Conservation (phyloP, 2,329 filamentous ascomycete species). For the Aspergillus hortae region DNA sequence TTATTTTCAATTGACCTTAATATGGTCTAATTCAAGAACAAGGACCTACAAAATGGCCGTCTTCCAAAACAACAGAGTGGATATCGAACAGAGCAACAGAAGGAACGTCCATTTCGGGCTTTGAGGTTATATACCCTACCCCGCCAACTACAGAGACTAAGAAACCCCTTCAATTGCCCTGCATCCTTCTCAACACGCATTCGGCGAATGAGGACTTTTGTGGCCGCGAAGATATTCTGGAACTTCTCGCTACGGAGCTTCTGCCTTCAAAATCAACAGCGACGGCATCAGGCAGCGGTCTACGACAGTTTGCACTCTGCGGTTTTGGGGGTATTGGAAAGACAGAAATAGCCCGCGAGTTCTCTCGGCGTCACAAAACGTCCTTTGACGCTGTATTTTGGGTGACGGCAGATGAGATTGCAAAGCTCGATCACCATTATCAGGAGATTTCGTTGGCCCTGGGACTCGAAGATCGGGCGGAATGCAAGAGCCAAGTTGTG, state of each 20-base stretch:
- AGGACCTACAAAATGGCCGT: conserved; percentile 1
- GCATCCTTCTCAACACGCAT: conserved; percentile 1
- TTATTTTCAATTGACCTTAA: not conserved
- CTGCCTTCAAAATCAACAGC: conserved; percentile 13
- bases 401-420: conserved; percentile 25
- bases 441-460: conserved; percentile 20
- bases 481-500: conserved; percentile 19
- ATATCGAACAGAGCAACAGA: conserved; percentile 2
- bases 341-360: conserved; percentile 28
- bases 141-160: not conserved
- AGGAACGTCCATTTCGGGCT: conserved; percentile 2
- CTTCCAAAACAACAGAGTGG: not conserved
- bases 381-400: conserved; percentile 31
- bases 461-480: conserved; percentile 20
- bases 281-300: conserved; percentile 9
- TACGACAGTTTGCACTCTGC: conserved; percentile 21
- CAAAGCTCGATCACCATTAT: conserved; percentile 22
- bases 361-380: conserved; percentile 15
- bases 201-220: conserved; percentile 16
- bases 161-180: conserved; percentile 1
- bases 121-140: conserved; percentile 2
- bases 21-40: not conserved
- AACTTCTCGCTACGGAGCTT: conserved; percentile 17
- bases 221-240: conserved; percentile 19
- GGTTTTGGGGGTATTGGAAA: conserved; percentile 22